Conservation (phyloP, 2,329 filamentous ascomycete species). For the Paracamarosporium sp. region DNA sequence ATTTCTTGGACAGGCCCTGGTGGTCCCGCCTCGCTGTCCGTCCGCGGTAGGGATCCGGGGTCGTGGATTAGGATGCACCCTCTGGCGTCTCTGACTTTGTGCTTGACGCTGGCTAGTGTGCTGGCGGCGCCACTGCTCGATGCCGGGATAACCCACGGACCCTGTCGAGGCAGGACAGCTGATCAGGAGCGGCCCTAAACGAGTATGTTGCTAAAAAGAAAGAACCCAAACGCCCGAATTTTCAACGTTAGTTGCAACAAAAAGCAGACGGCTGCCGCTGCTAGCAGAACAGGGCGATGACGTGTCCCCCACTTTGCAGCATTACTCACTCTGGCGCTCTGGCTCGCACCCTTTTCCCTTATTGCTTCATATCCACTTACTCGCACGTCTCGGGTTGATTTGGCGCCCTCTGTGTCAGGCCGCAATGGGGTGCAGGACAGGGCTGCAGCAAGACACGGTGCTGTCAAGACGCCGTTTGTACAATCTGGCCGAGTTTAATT, state of each 20-base stretch:
- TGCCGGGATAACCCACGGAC: slow-evolving; percentile 43
- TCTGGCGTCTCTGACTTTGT: slow-evolving; percentile 37
- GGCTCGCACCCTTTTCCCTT: slow-evolving; percentile 23
- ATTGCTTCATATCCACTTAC: slow-evolving; percentile 32
- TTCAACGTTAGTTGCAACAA: slow-evolving; percentile 36
- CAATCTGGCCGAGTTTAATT: slow-evolving; percentile 24
- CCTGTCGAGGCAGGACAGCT: slow-evolving; percentile 33
- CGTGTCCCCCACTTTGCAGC: slow-evolving; percentile 37
- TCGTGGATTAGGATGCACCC: slow-evolving; percentile 38
- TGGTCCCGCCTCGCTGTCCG: slow-evolving; percentile 18
- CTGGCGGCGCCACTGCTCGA: slow-evolving; percentile 39
- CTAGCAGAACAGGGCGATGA: slow-evolving; percentile 34
- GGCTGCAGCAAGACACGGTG: slow-evolving; percentile 31
- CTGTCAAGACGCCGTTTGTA: slow-evolving; percentile 14
- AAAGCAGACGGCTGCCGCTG: slow-evolving; percentile 26
- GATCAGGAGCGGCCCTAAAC: slow-evolving; percentile 40
- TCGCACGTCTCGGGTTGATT: slow-evolving; percentile 32
- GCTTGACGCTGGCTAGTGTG: slow-evolving; percentile 41
- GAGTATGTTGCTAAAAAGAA: slow-evolving; percentile 36
- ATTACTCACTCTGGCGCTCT: slow-evolving; percentile 29
- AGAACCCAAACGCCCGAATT: slow-evolving; percentile 30
- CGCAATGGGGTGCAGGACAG: slow-evolving; percentile 36
- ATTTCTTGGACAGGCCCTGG: slow-evolving; percentile 30
- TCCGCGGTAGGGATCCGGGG: slow-evolving; percentile 44
- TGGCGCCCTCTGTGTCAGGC: slow-evolving; percentile 36